phyloP scores from a whole-genome alignment of 163 green algal genomes.

The Chlamydomonas reinhardtii region DNA sequence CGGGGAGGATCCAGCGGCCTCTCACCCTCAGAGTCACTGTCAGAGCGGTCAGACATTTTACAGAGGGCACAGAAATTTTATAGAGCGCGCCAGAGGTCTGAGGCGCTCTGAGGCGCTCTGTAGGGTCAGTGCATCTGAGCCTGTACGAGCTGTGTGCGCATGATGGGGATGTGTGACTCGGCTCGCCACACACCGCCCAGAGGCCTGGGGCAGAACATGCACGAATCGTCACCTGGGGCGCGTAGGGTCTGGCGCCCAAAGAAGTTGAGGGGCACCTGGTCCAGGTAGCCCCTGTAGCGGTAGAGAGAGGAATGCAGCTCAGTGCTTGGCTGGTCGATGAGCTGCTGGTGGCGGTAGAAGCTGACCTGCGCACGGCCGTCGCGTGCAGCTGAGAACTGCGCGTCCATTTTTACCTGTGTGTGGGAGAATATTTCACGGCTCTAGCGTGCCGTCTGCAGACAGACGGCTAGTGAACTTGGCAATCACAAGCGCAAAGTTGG shows the following conservation, averaged over 20 bases:
- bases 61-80: conserved; percentile 15
- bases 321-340: neutral
- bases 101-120: conserved; percentile 3
- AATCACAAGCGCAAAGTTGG: conserved; percentile 13
- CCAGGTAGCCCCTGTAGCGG: conserved; percentile 13
- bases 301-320: conserved; percentile 4
- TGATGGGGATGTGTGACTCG: conserved; percentile 23
- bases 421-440: conserved; percentile 10
- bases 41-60: conserved; percentile 30
- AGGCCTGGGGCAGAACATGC: conserved; percentile 30
- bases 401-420: conserved; percentile 22
- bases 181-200: neutral
- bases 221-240: conserved; percentile 12
- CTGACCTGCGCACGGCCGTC: conserved; percentile 3
- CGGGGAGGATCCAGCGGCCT: neutral
- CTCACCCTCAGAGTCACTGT: conserved; percentile 7
- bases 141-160: conserved; percentile 13
- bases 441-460: conserved; percentile 19
- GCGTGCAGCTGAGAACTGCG: conserved; percentile 3
- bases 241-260: conserved; percentile 6
- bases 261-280: conserved; percentile 24
- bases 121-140: conserved; percentile 13
- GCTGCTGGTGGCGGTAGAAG: conserved; percentile 22
- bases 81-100: conserved; percentile 18
- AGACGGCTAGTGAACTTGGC: conserved; percentile 17